These are phyloP conservation scores for Hirschfeldia incana DNA, from an alignment of 345 rosid genomes.

Conservation along the genomic window DNA sequence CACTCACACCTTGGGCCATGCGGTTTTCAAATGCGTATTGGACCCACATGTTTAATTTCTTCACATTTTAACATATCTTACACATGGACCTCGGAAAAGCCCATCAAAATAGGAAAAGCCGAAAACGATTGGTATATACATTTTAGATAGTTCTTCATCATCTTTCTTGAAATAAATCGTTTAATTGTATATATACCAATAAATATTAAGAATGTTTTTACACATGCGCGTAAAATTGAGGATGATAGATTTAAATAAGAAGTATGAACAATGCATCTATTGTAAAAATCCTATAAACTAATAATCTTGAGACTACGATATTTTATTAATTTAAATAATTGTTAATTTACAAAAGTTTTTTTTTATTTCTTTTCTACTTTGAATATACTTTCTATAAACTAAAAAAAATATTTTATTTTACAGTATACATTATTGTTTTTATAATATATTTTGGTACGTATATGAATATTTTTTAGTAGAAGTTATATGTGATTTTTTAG, in stretches of 20 bases:
- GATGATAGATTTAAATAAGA: too few relatives aligned
- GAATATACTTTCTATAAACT: too few relatives aligned
- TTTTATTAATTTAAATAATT: too few relatives aligned
- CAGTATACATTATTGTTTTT: too few relatives aligned
- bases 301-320: neutral
- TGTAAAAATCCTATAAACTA: neutral
- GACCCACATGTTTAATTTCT: constrained; percentile 21
- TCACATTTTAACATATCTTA: neutral
- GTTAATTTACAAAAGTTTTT: too few relatives aligned
- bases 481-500: too few relatives aligned
- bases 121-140: neutral
- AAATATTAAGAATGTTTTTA: too few relatives aligned
- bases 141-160: neutral
- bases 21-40: constrained; percentile 15
- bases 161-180: neutral
- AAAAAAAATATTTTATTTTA: too few relatives aligned
- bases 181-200: neutral
- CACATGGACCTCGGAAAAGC: neutral
- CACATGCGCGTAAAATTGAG: neutral
- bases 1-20: constrained; percentile 22
- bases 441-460: too few relatives aligned
- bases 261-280: neutral
- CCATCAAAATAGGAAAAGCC: constrained; percentile 2
- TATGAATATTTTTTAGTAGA: too few relatives aligned
- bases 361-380: too few relatives aligned